Conservation (phyloP, 2,329 filamentous ascomycete genomes). For the Fusarium liriodendri region DNA sequence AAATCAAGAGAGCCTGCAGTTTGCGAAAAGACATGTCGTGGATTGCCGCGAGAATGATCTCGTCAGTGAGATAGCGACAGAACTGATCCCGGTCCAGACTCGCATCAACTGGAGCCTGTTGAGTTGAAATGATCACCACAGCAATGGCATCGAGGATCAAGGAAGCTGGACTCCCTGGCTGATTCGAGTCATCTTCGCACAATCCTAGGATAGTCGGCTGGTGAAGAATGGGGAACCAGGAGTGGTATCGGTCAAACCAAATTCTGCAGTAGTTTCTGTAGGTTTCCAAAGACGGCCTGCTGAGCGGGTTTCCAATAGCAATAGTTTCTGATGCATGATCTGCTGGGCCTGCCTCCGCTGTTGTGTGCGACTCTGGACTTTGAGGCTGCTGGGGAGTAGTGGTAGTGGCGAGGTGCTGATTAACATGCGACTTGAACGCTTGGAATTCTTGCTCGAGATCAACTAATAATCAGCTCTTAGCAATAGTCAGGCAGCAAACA, state of each 20-base stretch:
- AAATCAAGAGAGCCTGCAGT: conserved; percentile 8
- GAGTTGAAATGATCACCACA: conserved; percentile 1
- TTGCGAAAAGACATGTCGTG: conserved; percentile 4
- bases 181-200: background rate
- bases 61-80: background rate
- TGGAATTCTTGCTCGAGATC: conserved; percentile 9
- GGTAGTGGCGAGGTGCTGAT: background rate
- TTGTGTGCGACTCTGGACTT: background rate
- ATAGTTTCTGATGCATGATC: background rate
- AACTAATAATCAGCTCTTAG: background rate
- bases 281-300: background rate
- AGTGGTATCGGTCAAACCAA: conserved; percentile 18
- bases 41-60: background rate
- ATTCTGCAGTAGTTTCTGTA: background rate
- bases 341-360: background rate
- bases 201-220: conserved; percentile 3
- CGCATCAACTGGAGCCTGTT: background rate
- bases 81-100: background rate
- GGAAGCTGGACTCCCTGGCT: background rate
- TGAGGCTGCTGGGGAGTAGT: background rate
- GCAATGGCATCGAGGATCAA: conserved; percentile 12
- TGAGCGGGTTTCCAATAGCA: too few relatives aligned
- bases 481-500: background rate
- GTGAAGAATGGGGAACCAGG: conserved; percentile 18
- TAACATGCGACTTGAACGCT: conserved; percentile 4